Evolutionary conservation across 352 stramenopile genomes (phyloP), one percentile per base, ranked within the genome.

Genomic region (Phytophthora ramorum): DNA sequence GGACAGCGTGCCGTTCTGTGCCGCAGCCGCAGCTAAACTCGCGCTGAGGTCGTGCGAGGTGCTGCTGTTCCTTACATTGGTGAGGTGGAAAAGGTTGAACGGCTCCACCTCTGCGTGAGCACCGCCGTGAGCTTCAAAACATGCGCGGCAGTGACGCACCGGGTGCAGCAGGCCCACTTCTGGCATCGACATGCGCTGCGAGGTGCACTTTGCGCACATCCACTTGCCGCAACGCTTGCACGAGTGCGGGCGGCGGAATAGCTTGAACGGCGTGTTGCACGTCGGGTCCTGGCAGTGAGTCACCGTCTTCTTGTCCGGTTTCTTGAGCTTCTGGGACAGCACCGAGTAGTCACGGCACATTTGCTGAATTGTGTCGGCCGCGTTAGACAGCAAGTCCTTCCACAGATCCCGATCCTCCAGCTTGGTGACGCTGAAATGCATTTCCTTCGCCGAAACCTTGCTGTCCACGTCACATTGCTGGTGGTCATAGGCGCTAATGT

Each of bases 351-450:
- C 85, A 8, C 74, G 66, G 24, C 69, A 81, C 56, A 95, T 66
- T 62, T 90, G 71, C 56, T 92, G 83, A 60, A 95, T 87, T 34
- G 70, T 82, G 12, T 68, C 61, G 0, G 83, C 83, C 1, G 86
- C 86, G 12, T 76, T 83, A 7, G 70, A 73, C 46, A 95, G 57
- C 50, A 95, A 72, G 20, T 90, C 75, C 37, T 91, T 92, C 86
- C 86, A 95, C 66, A 90, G 66, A 61, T 95, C 86, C 13, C 86
- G 78, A 61, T 95, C 86, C 51, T 95, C 86, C 4, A 95, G 77
- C 63, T 95, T 95, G 7, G 84, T 95, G 40, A 92, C 84, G 47
- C 86, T 95, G 34, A 95, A 93, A 58, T 95, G 84, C 48, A 95
- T 82, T 53, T 93, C 84, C 20, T 87, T 85, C 20, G 86, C 90